A percentile compares a stretch with the other conserved stretches of the same genome.
Conservation (phyloP, 2,329 filamentous ascomycete species). For the Botrytis deweyae region DNA sequence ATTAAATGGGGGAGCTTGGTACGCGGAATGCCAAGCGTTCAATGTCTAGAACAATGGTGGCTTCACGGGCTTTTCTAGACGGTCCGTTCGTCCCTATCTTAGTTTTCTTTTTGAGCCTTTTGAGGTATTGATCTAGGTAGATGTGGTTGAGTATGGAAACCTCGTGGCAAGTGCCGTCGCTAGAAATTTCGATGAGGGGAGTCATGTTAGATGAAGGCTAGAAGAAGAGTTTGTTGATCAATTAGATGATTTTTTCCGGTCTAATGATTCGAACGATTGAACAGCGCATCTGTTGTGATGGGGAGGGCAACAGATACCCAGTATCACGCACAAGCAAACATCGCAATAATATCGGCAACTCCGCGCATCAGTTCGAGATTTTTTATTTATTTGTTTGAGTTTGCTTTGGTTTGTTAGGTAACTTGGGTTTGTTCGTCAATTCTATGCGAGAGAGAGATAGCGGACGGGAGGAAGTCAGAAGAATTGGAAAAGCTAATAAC, state of each 20-base stretch:
- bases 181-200: not conserved
- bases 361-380: not conserved
- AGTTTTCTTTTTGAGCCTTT: not conserved
- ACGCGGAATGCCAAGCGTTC: not conserved
- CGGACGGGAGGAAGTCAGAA: not conserved
- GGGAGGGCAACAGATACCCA: not conserved
- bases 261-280: not conserved
- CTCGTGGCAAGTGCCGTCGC: not conserved
- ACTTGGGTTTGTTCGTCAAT: not conserved
- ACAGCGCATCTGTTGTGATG: not conserved
- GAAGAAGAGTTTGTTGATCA: not conserved
- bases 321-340: not conserved
- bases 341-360: not conserved
- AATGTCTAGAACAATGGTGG: slow-evolving; percentile 1
- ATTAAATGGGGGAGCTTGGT: not conserved
- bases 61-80: not conserved
- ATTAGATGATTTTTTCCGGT: not conserved
- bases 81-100: not conserved
- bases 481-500: not conserved
- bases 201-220: not conserved
- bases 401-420: not conserved
- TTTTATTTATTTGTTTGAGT: not conserved
- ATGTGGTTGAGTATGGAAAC: not conserved
- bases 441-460: not conserved
- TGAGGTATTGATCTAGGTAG: not conserved